phyloP scores from a whole-genome alignment of 768 basidiomycete species.

The Russula earlei region DNA sequence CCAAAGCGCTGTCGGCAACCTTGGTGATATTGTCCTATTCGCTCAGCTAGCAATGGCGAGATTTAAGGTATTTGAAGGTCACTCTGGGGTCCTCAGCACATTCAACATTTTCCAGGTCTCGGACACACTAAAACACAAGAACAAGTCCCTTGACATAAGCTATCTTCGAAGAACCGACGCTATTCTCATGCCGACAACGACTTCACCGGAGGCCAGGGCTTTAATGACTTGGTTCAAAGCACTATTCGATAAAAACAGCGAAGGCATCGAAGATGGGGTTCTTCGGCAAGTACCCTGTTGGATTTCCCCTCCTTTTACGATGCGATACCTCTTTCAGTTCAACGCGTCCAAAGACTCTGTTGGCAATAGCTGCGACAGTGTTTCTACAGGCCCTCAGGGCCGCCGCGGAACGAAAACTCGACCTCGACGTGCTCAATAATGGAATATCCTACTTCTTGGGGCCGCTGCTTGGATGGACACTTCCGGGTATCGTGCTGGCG shows the following conservation, averaged over 20 bases:
- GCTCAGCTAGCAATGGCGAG: slow-evolving; percentile 54
- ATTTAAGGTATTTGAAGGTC: slow-evolving; percentile 43
- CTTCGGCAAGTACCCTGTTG: slow-evolving; percentile 23
- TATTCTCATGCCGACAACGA: slow-evolving; percentile 32
- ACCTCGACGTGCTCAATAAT: slow-evolving; percentile 57
- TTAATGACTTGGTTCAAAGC: slow-evolving; percentile 60
- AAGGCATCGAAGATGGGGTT: slow-evolving; percentile 78
- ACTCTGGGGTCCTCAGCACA: background rate
- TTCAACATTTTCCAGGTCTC: slow-evolving; percentile 35
- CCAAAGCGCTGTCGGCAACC: slow-evolving; percentile 67
- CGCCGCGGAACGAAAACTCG: slow-evolving; percentile 44
- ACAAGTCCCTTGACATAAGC: slow-evolving; percentile 38
- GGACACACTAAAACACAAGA: slow-evolving; percentile 37
- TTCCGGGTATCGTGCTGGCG: slow-evolving; percentile 60
- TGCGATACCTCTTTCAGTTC: slow-evolving; percentile 34
- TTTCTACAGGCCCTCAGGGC: slow-evolving; percentile 53
- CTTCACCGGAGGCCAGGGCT: slow-evolving; percentile 32
- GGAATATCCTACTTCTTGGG: slow-evolving; percentile 72
- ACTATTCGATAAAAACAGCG: slow-evolving; percentile 64
- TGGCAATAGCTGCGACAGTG: slow-evolving; percentile 58
- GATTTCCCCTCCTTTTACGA: background rate
- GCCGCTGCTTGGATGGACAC: slow-evolving; percentile 68
- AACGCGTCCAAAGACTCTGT: slow-evolving; percentile 57
- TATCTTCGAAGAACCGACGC: slow-evolving; percentile 42
- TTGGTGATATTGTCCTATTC: slow-evolving; percentile 74